Evolutionary conservation across 495 filamentous ascomycete genomes (phyloP).

Genomic region (Penicillium verhagenii): DNA sequence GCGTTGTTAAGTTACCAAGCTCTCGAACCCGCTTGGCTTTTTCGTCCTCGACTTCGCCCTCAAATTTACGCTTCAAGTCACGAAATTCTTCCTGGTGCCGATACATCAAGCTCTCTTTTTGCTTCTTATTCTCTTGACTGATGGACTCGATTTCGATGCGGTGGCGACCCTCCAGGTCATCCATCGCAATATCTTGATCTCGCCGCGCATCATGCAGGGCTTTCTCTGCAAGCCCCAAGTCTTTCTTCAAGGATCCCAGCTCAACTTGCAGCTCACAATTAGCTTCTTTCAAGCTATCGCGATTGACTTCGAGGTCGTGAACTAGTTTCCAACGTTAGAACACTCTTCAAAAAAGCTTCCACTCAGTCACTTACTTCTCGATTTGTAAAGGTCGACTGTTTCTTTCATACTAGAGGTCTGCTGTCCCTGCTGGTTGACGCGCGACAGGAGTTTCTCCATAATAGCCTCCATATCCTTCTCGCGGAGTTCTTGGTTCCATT

Average conservation of each 20-base stretch:
- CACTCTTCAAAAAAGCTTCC: background rate
- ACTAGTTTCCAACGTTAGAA: conserved; percentile 46
- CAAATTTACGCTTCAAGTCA: conserved; percentile 46
- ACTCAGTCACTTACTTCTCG: conserved; percentile 57
- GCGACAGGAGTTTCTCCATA: conserved; percentile 57
- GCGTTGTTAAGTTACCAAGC: conserved; percentile 60
- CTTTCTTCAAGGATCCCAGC: conserved; percentile 54
- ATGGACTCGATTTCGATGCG: conserved; percentile 47
- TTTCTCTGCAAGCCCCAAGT: conserved; percentile 40
- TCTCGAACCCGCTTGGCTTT: conserved; percentile 57
- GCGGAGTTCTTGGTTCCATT: conserved; percentile 68
- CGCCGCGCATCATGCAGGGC: conserved; percentile 51
- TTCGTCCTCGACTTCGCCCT: conserved; percentile 65
- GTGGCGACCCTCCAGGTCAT: conserved; percentile 53
- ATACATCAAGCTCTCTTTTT: conserved; percentile 36
- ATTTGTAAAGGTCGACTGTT: conserved; percentile 66
- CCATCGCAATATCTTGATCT: conserved; percentile 56
- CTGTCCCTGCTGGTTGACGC: conserved; percentile 59
- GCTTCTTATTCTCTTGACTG: conserved; percentile 39
- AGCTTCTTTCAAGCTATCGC: conserved; percentile 53
- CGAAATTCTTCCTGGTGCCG: conserved; percentile 52
- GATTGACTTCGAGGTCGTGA: conserved; percentile 61
- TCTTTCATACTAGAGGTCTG: conserved; percentile 66
- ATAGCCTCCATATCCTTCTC: conserved; percentile 65
- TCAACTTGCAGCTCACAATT: conserved; percentile 59